Conservation (phyloP, 352 stramenopile genomes). For the Aphanomyces astaci region DNA sequence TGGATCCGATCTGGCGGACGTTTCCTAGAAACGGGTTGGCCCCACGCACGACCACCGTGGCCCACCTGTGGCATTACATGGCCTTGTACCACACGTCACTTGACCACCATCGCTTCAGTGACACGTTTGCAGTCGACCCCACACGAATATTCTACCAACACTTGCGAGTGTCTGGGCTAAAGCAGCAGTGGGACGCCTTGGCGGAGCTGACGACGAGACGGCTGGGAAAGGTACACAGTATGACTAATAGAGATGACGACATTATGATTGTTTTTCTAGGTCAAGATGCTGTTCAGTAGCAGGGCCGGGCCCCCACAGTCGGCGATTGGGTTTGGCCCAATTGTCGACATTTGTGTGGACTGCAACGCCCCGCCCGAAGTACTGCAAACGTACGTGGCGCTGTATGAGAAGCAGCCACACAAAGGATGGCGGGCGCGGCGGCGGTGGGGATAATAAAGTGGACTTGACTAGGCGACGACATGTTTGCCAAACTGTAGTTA, state of each 20-base stretch:
- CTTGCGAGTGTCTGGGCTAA: slow-evolving; percentile 37
- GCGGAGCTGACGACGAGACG: slow-evolving; percentile 43
- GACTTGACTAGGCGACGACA: too few relatives aligned
- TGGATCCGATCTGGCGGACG: slow-evolving; percentile 49
- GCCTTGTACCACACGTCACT: slow-evolving; percentile 50
- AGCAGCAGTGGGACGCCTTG: slow-evolving; percentile 47
- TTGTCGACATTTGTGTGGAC: slow-evolving; percentile 54
- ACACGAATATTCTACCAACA: slow-evolving; percentile 33
- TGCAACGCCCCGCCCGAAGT: slow-evolving; percentile 39
- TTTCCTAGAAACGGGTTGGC: too few relatives aligned
- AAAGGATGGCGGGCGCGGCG: slow-evolving; percentile 6
- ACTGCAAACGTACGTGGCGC: slow-evolving; percentile 36
- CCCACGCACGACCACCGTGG: slow-evolving; percentile 39
- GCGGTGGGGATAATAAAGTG: background rate
- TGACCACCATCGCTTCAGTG: background rate
- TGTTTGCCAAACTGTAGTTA: too few relatives aligned
- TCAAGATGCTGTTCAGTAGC: slow-evolving; percentile 25
- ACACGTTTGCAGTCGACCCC: background rate
- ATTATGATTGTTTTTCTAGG: slow-evolving; percentile 29
- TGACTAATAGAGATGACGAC: too few relatives aligned
- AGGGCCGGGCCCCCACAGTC: slow-evolving; percentile 27
- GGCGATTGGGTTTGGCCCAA: slow-evolving; percentile 60
- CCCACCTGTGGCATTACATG: slow-evolving; percentile 50
- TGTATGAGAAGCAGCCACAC: slow-evolving; percentile 38
- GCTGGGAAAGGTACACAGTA: slow-evolving; percentile 29